Base-by-base conservation (phyloP, 1,284 basidiomycete genomes). In the Moesziomyces globuligerus region DNA sequence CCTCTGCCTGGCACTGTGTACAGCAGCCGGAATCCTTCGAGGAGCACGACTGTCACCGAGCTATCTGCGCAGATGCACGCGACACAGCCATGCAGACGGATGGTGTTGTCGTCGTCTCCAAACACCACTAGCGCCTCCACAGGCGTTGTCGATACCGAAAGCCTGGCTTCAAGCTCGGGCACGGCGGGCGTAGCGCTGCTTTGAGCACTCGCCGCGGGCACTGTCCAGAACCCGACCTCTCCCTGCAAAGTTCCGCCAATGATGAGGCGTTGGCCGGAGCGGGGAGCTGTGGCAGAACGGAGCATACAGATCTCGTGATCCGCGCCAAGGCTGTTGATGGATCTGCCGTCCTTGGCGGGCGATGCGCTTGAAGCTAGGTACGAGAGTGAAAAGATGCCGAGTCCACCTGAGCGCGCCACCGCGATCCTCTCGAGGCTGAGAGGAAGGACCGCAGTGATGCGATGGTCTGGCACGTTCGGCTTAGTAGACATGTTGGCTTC, bases 41-140 rank as follows among this genome's bases (percentile, higher is more conserved):
- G 81, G 0, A 87, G 87, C 44, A 96, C 86, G 7, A 93, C 86
- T 0, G 89, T 92, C 43, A 93, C 87, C 0, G 92, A 92, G 0
- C 94, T 93, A 71, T 93, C 92, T 32, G 85, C 80, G 0, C 92
- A 88, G 3, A 92, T 83, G 76, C 90, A 92, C 15, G 95, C 82
- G 1, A 89, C 84, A 78, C 89, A 91, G 3, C 89, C 91, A 44
- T 86, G 86, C 28, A 94, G 79, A 6, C 88, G 86, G 0, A 89
- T 88, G 0, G 85, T 85, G 24, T 85, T 85, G 40, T 88, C 87
- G 3, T 69, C 68, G 32, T 62, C 68, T 24, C 84, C 83, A 38
- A 92, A 84, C 55, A 87, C 85, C 2, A 90, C 82, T 18, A 91
- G 87, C 10, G 86, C 83, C 6, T 83, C 75, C 5, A 94, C 84